Evolutionary conservation across 2,329 filamentous ascomycete species (phyloP).

Genomic region (Aspergillus glaucus): DNA sequence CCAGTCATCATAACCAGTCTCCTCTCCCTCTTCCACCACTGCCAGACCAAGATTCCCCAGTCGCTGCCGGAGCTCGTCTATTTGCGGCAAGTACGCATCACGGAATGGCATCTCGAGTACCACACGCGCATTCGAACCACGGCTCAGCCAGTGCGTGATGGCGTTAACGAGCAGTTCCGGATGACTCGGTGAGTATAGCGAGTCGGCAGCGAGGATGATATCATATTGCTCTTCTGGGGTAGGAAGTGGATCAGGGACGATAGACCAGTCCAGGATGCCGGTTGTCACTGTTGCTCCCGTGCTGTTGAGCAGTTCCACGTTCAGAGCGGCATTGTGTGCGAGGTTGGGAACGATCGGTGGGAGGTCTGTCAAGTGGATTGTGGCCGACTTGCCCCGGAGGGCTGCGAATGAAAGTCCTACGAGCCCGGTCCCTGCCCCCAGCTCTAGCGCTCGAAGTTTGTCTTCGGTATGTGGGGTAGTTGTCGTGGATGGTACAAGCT

Average conservation of each 20-base stretch:
- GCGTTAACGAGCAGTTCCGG: slow-evolving; percentile 66
- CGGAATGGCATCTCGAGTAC: slow-evolving; percentile 77
- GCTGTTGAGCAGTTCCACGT: slow-evolving; percentile 50
- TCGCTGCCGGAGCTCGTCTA: slow-evolving; percentile 54
- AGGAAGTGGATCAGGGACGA: slow-evolving; percentile 22
- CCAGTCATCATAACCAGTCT: slow-evolving; percentile 45
- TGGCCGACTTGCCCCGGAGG: slow-evolving; percentile 50
- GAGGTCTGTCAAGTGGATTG: slow-evolving; percentile 74
- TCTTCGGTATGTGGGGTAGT: slow-evolving; percentile 14
- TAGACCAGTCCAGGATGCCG: slow-evolving; percentile 67
- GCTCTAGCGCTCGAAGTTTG: slow-evolving; percentile 55
- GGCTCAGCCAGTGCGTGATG: slow-evolving; percentile 61
- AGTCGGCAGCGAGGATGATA: slow-evolving; percentile 77
- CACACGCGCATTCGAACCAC: slow-evolving; percentile 53
- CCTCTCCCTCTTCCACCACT: slow-evolving; percentile 46
- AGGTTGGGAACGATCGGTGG: slow-evolving; percentile 79
- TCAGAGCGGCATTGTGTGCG: slow-evolving; percentile 62
- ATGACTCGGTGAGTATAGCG: slow-evolving; percentile 80
- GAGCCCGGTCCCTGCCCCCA: slow-evolving; percentile 88
- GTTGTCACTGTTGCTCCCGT: slow-evolving; percentile 54
- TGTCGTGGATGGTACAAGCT: slow-evolving; percentile 23
- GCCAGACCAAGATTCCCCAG: slow-evolving; percentile 53
- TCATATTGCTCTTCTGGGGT: slow-evolving; percentile 38
- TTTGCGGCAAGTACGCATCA: slow-evolving; percentile 59
- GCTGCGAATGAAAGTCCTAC: slow-evolving; percentile 78